Evolutionary conservation across 108 stramenopile species (phyloP), one percentile per base, ranked within the genome.

Genomic region (Nannochloropsis salina): DNA sequence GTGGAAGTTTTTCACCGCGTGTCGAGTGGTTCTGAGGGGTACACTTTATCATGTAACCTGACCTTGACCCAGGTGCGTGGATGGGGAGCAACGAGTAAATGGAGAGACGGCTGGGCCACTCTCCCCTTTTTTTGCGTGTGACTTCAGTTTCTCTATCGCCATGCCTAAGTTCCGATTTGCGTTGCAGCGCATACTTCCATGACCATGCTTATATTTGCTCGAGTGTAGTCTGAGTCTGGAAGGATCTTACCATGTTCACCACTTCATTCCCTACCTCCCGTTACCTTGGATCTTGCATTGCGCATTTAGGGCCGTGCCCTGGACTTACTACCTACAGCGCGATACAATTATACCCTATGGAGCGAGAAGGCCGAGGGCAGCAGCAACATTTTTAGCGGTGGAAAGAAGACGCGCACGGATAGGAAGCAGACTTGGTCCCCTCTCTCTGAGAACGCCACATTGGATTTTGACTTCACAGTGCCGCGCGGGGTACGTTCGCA

Each of bases 341-440:
- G 61, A 74, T 74, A 15, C 20, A 74, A 74, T n/a, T 74, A 74
- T n/a, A 74, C 61, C 61, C 61, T 74, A 15, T 74, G 61, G 61
- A 74, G 20, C 20, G 61, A 74, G 61, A 6, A 74, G 61, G 61
- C 61, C 61, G 6, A 74, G 61, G 61, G 61, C 20, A 74, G 61
- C 61, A 74, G 61, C 8, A n/a, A 74, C 8, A 74, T 74, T n/a
- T 74, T 74, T n/a, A 74, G 6, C n/a, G 61, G 61, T n/a, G n/a
- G n/a, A n/a, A 74, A 74, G 61, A 74, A 74, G 61, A 10, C 10
- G 47, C 61, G 61, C 4, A n/a, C 61, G 61, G 61, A 74, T n/a
- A 4, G 61, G 61, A 74, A 74, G 6, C 61, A 74, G 61, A 74
- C 61, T 3, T 74, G 61, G 61, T 74, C 61, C 3, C 61, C 61